A percentile compares a stretch with the other conserved stretches of the same genome.
Evolutionary conservation across 2,329 filamentous ascomycete genomes (phyloP).

Genomic region (Blastomyces gilchristii): DNA sequence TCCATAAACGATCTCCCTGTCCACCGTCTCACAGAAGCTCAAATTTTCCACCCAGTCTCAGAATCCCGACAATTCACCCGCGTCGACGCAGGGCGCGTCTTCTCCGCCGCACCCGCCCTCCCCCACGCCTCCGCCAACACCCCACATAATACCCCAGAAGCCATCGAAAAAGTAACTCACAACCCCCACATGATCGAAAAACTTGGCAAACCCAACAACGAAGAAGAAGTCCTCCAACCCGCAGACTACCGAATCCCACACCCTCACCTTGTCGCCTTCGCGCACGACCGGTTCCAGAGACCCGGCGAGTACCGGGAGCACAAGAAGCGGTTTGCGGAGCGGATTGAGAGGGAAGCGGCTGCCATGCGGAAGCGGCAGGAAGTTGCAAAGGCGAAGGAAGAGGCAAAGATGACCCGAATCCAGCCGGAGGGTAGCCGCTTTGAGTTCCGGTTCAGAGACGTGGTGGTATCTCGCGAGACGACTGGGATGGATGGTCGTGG

Average conservation of each 20-base stretch:
- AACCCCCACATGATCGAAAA: slow-evolving; percentile 30
- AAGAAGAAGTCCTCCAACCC: slow-evolving; percentile 46
- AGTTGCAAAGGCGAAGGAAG: slow-evolving; percentile 33
- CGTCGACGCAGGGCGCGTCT: slow-evolving; percentile 53
- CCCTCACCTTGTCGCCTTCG: slow-evolving; percentile 46
- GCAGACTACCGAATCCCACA: slow-evolving; percentile 56
- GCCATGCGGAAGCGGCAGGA: slow-evolving; percentile 32
- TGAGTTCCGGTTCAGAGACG: slow-evolving; percentile 51
- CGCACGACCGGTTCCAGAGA: slow-evolving; percentile 35
- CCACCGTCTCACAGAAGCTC: slow-evolving; percentile 44
- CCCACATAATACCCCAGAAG: slow-evolving; percentile 26
- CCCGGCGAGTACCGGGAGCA: slow-evolving; percentile 27
- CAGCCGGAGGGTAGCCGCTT: slow-evolving; percentile 42
- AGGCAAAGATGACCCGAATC: slow-evolving; percentile 35
- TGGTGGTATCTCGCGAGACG: slow-evolving; percentile 43
- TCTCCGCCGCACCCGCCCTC: slow-evolving; percentile 38
- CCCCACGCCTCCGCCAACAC: slow-evolving; percentile 17
- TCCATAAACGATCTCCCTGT: slow-evolving; percentile 55
- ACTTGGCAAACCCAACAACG: slow-evolving; percentile 34
- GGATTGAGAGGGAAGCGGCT: slow-evolving; percentile 33
- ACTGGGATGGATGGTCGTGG: slow-evolving; percentile 47
- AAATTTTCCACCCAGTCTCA: slow-evolving; percentile 54
- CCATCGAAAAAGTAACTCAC: slow-evolving; percentile 23
- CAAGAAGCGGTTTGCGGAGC: slow-evolving; percentile 34
- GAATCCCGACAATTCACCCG: slow-evolving; percentile 57